Evolutionary conservation across 306 rosid genomes (phyloP).

Genomic region (Vachellia collinsii): DNA sequence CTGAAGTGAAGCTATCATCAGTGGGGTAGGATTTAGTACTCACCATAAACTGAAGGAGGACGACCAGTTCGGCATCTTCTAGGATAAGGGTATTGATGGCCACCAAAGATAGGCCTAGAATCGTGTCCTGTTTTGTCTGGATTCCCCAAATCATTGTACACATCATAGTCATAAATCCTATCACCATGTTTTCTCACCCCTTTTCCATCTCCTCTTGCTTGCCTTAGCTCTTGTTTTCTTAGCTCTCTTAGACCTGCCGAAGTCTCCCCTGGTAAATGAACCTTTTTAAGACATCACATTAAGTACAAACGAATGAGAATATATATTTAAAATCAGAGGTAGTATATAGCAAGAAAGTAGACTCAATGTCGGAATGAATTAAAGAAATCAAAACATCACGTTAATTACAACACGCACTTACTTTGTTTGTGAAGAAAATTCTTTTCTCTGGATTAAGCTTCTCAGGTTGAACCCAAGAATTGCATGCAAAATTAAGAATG

Average conservation of each 20-base stretch:
- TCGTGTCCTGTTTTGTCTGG: slow-evolving; percentile 23
- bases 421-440: slow-evolving; percentile 41
- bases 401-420: neutral
- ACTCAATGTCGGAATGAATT: too few relatives aligned
- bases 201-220: slow-evolving; percentile 44
- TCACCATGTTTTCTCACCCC: slow-evolving; percentile 31
- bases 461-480: slow-evolving; percentile 5
- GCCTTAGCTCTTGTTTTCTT: slow-evolving; percentile 40
- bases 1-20: neutral
- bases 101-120: slow-evolving; percentile 38
- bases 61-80: slow-evolving; percentile 53
- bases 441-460: slow-evolving; percentile 20
- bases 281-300: slow-evolving; percentile 18
- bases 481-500: neutral
- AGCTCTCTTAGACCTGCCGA: slow-evolving; percentile 44
- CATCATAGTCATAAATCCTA: slow-evolving; percentile 50
- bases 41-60: slow-evolving; percentile 12
- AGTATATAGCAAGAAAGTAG: too few relatives aligned
- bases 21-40: neutral
- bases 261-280: slow-evolving; percentile 42
- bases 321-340: too few relatives aligned
- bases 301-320: neutral
- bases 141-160: slow-evolving; percentile 48
- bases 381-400: neutral
- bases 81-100: slow-evolving; percentile 35